phyloP scores from a whole-genome alignment of 1,284 basidiomycete species.

The Ustilago shanxiensis region DNA sequence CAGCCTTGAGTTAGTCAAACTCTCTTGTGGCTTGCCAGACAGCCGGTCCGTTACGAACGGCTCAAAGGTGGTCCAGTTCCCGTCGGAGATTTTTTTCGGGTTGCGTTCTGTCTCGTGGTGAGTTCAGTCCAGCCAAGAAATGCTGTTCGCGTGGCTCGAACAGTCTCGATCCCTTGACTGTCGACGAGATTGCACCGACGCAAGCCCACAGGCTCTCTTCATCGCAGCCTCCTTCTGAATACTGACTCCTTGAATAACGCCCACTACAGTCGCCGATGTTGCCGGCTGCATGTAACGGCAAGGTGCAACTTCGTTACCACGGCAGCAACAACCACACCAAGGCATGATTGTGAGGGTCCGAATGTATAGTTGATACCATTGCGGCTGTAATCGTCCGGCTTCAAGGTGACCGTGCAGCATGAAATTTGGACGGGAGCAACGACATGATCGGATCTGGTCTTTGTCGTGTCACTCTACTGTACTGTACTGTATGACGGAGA shows the following conservation, averaged over 20 bases:
- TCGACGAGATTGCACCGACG: slow-evolving; percentile 8
- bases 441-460: background rate
- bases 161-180: background rate
- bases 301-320: background rate
- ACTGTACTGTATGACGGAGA: no score
- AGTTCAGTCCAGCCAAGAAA: background rate
- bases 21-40: background rate
- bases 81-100: slow-evolving; percentile 17
- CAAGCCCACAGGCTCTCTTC: background rate
- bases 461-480: background rate
- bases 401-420: background rate
- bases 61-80: background rate
- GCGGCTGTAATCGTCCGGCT: background rate
- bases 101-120: background rate
- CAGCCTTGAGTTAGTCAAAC: background rate
- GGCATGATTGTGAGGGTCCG: no score
- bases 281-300: background rate
- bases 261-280: background rate
- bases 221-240: no score
- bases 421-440: background rate
- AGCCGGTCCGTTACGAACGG: background rate
- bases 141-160: background rate
- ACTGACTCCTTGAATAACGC: background rate
- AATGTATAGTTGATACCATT: background rate
- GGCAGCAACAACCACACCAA: no score